Evolutionary conservation across 1,284 basidiomycete species (phyloP).

Genomic region (Termitomyces sp.): DNA sequence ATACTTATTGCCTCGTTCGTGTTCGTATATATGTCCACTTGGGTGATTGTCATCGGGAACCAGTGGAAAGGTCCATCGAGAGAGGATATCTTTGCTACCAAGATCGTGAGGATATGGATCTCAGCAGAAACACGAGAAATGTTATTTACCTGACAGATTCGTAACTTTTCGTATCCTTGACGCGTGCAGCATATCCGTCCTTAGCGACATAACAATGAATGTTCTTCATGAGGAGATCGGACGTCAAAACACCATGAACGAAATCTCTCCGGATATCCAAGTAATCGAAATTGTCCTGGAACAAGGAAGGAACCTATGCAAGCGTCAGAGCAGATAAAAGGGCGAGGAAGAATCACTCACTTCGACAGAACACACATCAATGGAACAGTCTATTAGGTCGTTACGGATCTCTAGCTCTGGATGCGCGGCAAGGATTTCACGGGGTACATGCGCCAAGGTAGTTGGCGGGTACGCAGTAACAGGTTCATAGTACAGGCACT

Average conservation of each 20-base stretch:
- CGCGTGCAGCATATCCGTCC: slow-evolving; percentile 84
- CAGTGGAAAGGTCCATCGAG: slow-evolving; percentile 91
- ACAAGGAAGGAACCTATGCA: slow-evolving; percentile 83
- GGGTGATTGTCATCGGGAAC: slow-evolving; percentile 93
- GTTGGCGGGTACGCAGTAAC: slow-evolving; percentile 62
- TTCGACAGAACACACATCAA: slow-evolving; percentile 91
- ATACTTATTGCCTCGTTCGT: slow-evolving; percentile 83
- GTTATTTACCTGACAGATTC: slow-evolving; percentile 70
- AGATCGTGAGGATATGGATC: slow-evolving; percentile 4
- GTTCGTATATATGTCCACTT: slow-evolving; percentile 74
- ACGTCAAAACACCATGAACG: slow-evolving; percentile 93
- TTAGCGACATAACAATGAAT: slow-evolving; percentile 86
- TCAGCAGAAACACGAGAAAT: neutral
- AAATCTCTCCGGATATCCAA: slow-evolving; percentile 89
- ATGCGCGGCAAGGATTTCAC: slow-evolving; percentile 64
- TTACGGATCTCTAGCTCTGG: slow-evolving; percentile 79
- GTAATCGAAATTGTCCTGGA: slow-evolving; percentile 99
- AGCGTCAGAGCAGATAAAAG: neutral
- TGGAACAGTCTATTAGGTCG: slow-evolving; percentile 84
- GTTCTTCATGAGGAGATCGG: slow-evolving; percentile 92
- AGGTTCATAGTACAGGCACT: slow-evolving; percentile 77
- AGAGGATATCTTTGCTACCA: slow-evolving; percentile 82
- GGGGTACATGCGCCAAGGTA: slow-evolving; percentile 56
- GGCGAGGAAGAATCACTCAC: slow-evolving; percentile 33
- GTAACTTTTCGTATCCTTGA: slow-evolving; percentile 86